phyloP scores from a whole-genome alignment of 768 basidiomycete genomes.

The Astraeus odoratus region DNA sequence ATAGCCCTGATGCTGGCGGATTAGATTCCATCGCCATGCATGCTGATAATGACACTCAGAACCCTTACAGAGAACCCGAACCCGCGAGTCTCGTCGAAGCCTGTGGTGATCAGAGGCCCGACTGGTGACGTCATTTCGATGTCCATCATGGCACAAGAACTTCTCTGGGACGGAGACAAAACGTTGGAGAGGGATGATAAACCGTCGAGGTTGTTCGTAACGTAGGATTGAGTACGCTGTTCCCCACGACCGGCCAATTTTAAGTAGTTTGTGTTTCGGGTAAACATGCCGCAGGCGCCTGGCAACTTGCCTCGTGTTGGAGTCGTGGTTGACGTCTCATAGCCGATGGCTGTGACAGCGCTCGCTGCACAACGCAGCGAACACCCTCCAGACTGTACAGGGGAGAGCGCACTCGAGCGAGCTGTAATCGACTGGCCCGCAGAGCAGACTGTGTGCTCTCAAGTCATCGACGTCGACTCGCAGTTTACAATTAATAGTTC shows the following conservation, averaged over 20 bases:
- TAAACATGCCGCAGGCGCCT: conserved; percentile 21
- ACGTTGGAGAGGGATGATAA: no score
- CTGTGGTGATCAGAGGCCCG: conserved; percentile 21
- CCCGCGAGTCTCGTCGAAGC: conserved; percentile 12
- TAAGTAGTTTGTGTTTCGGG: conserved; percentile 12
- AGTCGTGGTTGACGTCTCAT: conserved; percentile 8
- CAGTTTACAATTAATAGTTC: no score
- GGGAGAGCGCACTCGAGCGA: no score
- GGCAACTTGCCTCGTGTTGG: conserved; percentile 25
- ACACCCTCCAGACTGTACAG: no score
- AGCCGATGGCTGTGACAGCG: background rate
- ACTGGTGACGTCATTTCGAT: conserved; percentile 28
- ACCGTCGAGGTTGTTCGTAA: background rate
- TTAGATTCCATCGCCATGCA: conserved; percentile 3
- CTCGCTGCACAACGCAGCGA: no score
- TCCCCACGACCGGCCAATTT: conserved; percentile 2
- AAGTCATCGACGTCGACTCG: no score
- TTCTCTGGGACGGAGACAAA: background rate
- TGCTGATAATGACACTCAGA: background rate
- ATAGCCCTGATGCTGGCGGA: conserved; percentile 14
- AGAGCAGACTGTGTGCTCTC: no score
- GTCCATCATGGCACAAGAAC: conserved; percentile 19
- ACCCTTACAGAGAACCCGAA: conserved; percentile 20
- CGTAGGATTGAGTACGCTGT: conserved; percentile 10
- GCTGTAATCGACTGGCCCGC: no score